Evolutionary conservation across 192 early-diverging fungal genomes (phyloP), one percentile per base, ranked within the genome.

Genomic region (Cetraspora pellucida): DNA sequence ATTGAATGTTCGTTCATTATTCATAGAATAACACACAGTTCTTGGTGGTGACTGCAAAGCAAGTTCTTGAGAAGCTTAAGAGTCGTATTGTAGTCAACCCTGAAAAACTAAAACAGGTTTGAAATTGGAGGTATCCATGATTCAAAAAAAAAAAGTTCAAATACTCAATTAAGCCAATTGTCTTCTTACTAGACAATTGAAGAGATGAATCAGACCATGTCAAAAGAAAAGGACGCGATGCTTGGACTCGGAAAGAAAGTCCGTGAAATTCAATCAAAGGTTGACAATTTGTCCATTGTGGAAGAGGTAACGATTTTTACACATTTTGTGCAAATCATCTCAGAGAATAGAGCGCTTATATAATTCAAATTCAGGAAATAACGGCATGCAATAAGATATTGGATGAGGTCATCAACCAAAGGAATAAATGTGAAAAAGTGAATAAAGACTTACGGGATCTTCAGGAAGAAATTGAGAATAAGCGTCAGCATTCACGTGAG

Each of bases 71-170:
- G 8, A 47, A 37, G 44, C 30, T 71, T 14, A 54, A 52, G 27
- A 54, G 46, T 52, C 68, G 68, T 10, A 71, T 71, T 25, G 68
- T 71, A 13, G 46, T 54, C 1, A 25, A 71, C n/a, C 68, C 68
- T n/a, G 68, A 71, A 54, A 54, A 71, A 17, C 30, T 71, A 17
- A 71, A 71, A 71, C 49, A 47, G 68, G 68, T 71, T 28, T 27
- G 68, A 2, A 17, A 52, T 30, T 16, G 16, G 14, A 61, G 9
- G 16, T 5, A 0, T 54, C 16, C 16, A 19, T 54, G 11, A 19
- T 54, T 54, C 5, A 0, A 14, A 14, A 19, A n/a, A 54, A 3
- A 54, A 23, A 23, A 23, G n/a, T 25, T 25, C 10, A 54, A 52
- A 17, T 17, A 11, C 19, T 54, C 11, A 54, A 19, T n/a, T 9